Base-by-base conservation (phyloP, 208 protist genomes). In the Leishmania gerbilli region DNA sequence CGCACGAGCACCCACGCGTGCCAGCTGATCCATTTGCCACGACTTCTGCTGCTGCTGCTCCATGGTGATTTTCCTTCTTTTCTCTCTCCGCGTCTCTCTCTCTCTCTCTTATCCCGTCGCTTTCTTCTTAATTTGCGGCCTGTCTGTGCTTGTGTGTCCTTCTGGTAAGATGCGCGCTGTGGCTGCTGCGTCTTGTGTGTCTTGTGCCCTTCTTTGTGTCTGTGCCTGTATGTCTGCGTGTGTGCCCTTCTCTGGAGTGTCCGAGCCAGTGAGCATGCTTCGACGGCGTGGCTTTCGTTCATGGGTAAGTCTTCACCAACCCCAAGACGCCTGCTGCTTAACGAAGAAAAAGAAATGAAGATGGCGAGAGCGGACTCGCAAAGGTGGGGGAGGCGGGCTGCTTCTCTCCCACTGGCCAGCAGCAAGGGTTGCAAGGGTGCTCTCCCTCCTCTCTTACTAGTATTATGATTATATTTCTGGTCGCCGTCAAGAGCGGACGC, bases 151-250 rank as follows among this genome's bases (percentile, higher is more conserved):
- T 71, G 45, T 80, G 27, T 53, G 27, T 55, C 45, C 49, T 8
- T 51, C 7, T 51, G 67, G 58, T 64, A 4, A 34, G 27, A 64
- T 68, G 62, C 31, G 31, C 31, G 13, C 0, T 62, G 24, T 11
- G 17, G 62, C 62, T 68, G 62, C 31, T 37, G 62, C 31, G 31
- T 68, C 31, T 40, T 34, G 3, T 68, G 31, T 37, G 27, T 21
- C 62, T 19, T 68, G 62, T 68, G 17, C 62, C 62, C 21, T 19
- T 68, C 47, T 68, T 34, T 49, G n/a, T 72, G 80, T 49, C 71
- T 74, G n/a, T 37, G 40, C 17, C 72, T 34, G 58, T 15, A 77
- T 72, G 56, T 81, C 68, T 86, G 80, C 49, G 47, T 58, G 71
- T 24, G 71, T 45, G 9, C 37, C 17, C 72, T 62, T 62, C 31